phyloP scores from a whole-genome alignment of 345 rosid genomes.

The Linum tenue region DNA sequence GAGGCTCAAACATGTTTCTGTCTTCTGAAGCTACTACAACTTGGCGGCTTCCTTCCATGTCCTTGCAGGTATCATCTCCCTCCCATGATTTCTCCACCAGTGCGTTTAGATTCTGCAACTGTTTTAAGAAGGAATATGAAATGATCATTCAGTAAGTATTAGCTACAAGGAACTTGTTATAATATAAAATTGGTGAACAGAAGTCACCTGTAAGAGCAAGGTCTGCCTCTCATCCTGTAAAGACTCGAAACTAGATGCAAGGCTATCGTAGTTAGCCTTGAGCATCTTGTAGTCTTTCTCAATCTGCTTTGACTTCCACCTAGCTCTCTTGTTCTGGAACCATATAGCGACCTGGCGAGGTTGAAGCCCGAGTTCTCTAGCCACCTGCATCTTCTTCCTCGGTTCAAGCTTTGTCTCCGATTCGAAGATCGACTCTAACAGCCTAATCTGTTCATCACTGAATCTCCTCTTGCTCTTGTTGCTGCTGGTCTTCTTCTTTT shows the following conservation, averaged over 20 bases:
- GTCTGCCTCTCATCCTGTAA: conserved; percentile 53
- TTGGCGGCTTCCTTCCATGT: conserved; percentile 17
- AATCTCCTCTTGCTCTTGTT: conserved; percentile 58
- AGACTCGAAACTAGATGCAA: conserved; percentile 43
- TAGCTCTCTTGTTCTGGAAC: conserved; percentile 84
- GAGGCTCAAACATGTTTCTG: conserved; percentile 25
- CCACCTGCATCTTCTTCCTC: conserved; percentile 51
- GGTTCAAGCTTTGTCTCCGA: conserved; percentile 72
- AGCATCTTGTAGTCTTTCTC: conserved; percentile 52
- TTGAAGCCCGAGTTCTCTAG: conserved; percentile 63
- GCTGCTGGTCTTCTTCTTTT: conserved; percentile 39
- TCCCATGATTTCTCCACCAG: conserved; percentile 21
- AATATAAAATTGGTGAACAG: not conserved
- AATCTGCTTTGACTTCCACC: conserved; percentile 71
- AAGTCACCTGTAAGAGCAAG: conserved; percentile 48
- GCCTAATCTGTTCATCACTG: conserved; percentile 56
- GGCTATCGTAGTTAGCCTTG: conserved; percentile 38
- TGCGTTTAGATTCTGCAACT: conserved; percentile 50
- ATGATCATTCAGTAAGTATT: too few species aligned
- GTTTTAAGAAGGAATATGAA: conserved; percentile 6
- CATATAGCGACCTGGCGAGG: conserved; percentile 88
- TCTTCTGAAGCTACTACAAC: conserved; percentile 19
- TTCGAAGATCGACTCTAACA: conserved; percentile 57
- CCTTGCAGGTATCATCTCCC: conserved; percentile 16
- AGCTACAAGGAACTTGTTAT: too few species aligned